Percentiles rank a stretch among this genome's conserved stretches.
phyloP scores from a whole-genome alignment of 192 early-diverging fungal genomes.

The Coemansia sp. region DNA sequence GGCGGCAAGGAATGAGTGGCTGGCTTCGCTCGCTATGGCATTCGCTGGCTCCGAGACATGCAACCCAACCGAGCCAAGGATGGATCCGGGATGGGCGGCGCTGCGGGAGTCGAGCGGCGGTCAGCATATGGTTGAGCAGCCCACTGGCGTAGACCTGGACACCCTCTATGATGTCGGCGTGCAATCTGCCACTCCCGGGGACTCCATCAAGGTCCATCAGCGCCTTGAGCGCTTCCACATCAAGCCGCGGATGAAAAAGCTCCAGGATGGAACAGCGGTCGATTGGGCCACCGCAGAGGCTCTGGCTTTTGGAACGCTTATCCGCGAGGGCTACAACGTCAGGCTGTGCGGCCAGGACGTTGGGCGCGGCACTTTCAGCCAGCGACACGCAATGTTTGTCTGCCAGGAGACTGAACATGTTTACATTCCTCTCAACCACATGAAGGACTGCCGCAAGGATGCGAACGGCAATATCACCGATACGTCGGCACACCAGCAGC shows the following conservation, averaged over 20 bases:
- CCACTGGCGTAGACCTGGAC: slow-evolving; percentile 64
- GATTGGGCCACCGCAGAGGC: slow-evolving; percentile 98
- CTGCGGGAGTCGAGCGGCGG: slow-evolving; percentile 7
- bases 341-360: slow-evolving; percentile 97
- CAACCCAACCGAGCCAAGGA: slow-evolving; percentile 22
- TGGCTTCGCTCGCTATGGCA: slow-evolving; percentile 29
- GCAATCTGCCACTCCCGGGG: slow-evolving; percentile 66
- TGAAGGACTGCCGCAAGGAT: slow-evolving; percentile 29
- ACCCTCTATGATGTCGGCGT: slow-evolving; percentile 68
- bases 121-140: slow-evolving; percentile 19
- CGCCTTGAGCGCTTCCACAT: slow-evolving; percentile 92
- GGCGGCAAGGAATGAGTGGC: slow-evolving; percentile 21
- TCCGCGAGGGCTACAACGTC: slow-evolving; percentile 82
- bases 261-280: slow-evolving; percentile 68
- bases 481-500: slow-evolving; percentile 24
- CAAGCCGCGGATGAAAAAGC: slow-evolving; percentile 69
- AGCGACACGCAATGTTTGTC: slow-evolving; percentile 95
- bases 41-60: slow-evolving; percentile 28
- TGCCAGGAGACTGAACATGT: slow-evolving; percentile 84
- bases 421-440: slow-evolving; percentile 80
- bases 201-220: slow-evolving; percentile 72
- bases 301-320: slow-evolving; percentile 83
- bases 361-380: slow-evolving; percentile 95
- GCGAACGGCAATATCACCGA: background rate
- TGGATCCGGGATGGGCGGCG: slow-evolving; percentile 19